Base-by-base conservation (phyloP, 768 basidiomycete species). In the Mycena venus region DNA sequence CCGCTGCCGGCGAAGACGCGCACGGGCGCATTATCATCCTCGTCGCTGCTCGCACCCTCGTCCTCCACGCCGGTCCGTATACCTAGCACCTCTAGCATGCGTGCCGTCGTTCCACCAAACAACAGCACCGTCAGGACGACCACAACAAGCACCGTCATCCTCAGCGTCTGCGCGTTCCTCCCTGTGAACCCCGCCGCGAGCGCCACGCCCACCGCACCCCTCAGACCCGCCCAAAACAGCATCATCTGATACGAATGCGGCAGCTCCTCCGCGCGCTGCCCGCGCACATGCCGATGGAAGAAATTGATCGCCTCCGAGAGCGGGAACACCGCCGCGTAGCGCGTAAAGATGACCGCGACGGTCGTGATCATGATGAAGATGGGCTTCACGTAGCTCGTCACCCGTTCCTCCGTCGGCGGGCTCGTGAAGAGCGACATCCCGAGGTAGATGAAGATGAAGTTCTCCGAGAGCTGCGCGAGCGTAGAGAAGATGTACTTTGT, bases 191-290 rank as follows among this genome's bases (percentile, higher is more conserved):
- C 97, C 2, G 96, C 95, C 1, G 98, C 98, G 34, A 99, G 91
- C 4, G 98, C 98, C 25, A 99, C 98, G 44, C 98, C 98, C 51
- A 99, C 98, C 0, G 98, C 98, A 40, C 98, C 98, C 32, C 98
- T 89, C 66, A 99, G 85, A 7, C 98, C 98, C 1, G 98, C 98
- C 98, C 98, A 99, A 85, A 99, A 99, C 19, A 99, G 86, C 97
- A 99, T 98, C 96, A 99, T 98, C 79, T 99, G 97, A 80, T 99
- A 99, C 14, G 96, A 97, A 83, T 99, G 97, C 1, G 98, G 97
- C 6, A 99, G 86, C 78, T 99, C 97, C 76, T 98, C 97, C 27
- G 89, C 85, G 49, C 96, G 90, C 79, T 97, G 95, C 1, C 96
- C 96, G 1, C 96, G 91, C 3, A 91, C 93, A 73, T 97, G 95